Evolutionary conservation across 768 basidiomycete species (phyloP).

Genomic region (Mycena galericulata): DNA sequence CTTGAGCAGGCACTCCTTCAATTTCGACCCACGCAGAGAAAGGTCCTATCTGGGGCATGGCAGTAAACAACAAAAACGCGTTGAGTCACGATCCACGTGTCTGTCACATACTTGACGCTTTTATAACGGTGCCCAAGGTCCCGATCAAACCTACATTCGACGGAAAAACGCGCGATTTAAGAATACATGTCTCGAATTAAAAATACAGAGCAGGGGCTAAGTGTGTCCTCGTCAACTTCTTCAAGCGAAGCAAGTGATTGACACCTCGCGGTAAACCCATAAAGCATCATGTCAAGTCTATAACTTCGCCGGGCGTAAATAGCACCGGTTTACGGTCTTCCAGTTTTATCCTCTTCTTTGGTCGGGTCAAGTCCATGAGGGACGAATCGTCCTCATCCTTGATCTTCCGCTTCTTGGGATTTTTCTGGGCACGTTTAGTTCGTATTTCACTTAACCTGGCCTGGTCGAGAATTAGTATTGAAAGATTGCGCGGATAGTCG

Average conservation of each 20-base stretch:
- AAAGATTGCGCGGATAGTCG: neutral
- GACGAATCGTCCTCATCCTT: constrained; percentile 2
- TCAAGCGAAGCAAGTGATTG: no score
- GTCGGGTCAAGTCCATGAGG: constrained; percentile 14
- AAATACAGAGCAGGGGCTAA: no score
- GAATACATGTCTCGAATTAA: no score
- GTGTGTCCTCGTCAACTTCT: no score
- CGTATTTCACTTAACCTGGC: constrained; percentile 18
- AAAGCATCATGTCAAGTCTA: constrained; percentile 36
- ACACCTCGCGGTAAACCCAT: no score
- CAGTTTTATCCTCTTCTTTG: constrained; percentile 33
- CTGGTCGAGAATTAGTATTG: neutral
- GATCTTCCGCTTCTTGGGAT: constrained; percentile 12
- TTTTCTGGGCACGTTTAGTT: constrained; percentile 34
- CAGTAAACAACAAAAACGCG: neutral
- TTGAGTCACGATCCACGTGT: neutral
- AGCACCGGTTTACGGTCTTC: constrained; percentile 10
- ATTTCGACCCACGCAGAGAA: constrained; percentile 23
- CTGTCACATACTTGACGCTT: neutral
- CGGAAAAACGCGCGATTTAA: no score
- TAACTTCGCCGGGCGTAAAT: constrained; percentile 34
- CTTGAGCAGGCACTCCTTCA: neutral
- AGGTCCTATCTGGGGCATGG: constrained; percentile 7
- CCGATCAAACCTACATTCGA: no score
- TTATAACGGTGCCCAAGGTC: no score